Conservation (phyloP, 768 basidiomycete genomes). For the Collybia mongolica region DNA sequence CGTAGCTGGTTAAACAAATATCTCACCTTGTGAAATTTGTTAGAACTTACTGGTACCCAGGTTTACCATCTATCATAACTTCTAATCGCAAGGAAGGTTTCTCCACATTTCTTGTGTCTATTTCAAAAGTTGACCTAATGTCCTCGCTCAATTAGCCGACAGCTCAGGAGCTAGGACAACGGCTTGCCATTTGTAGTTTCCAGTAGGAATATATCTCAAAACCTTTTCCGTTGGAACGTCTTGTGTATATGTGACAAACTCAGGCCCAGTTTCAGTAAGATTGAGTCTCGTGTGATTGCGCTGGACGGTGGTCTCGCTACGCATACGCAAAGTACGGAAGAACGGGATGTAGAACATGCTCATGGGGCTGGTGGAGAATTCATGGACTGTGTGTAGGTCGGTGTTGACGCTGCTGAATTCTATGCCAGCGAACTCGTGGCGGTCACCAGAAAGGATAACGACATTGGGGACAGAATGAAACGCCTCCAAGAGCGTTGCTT, state of each 20-base stretch:
- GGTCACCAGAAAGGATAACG: conserved; percentile 67
- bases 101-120: conserved; percentile 57
- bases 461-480: conserved; percentile 72
- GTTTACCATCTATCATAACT: conserved; percentile 57
- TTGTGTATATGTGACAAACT: conserved; percentile 22
- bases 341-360: conserved; percentile 71
- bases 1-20: background rate
- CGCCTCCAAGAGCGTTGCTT: conserved; percentile 51
- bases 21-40: background rate
- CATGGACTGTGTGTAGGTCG: conserved; percentile 43
- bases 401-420: conserved; percentile 46
- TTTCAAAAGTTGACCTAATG: conserved; percentile 62
- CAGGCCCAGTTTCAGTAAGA: conserved; percentile 21
- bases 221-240: conserved; percentile 54
- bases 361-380: conserved; percentile 70
- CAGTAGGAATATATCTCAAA: conserved; percentile 58
- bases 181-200: conserved; percentile 66
- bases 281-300: conserved; percentile 27
- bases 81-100: conserved; percentile 56
- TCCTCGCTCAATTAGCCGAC: background rate
- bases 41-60: conserved; percentile 47
- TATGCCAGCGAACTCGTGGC: conserved; percentile 78
- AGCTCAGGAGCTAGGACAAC: background rate
- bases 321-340: conserved; percentile 45
- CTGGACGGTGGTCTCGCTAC: conserved; percentile 42